Evolutionary conservation across 495 filamentous ascomycete species (phyloP), one percentile per base, ranked within the genome.

Genomic region (Lophiostoma macrostomum): DNA sequence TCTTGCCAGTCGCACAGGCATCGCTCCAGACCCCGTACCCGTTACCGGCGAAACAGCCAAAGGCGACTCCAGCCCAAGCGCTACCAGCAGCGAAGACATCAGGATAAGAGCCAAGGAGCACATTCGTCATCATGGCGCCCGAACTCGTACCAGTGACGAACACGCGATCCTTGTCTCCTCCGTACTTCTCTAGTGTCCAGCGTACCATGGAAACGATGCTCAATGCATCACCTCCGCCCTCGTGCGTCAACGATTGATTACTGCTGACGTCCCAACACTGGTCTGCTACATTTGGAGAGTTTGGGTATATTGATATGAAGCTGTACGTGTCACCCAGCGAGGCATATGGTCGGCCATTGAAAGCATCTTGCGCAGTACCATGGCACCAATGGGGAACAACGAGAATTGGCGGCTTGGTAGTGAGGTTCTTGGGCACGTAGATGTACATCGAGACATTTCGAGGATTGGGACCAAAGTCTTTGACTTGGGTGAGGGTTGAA

Each of bases 221-320:
- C 8, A 69, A 63, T 18, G 72, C 70, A 62, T 82, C 78, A 18
- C 78, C 77, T 13, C 74, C 74, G 6, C 65, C 68, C 42, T 75
- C 71, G 58, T 79, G 78, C 1, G 74, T 78, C 13, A 81, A 64
- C 23, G 70, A 69, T 4, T 61, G 65, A 0, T 65, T 42, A 51
- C 67, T 73, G 25, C 74, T 64, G 28, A 80, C 75, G 52, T 80
- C 79, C 78, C 79, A 81, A 72, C 79, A 82, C 61, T 76, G 75
- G 63, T 65, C 73, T 3, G 37, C 41, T 14, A 19, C 39, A 34
- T 59, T 63, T 19, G 61, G 61, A n/a, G 56, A 60, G 28, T 56
- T 39, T 1, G 61, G 61, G 20, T 60, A 64, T 32, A 64, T 64
- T 24, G 38, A 41, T 30, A 64, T 64, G 51, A 56, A 60, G 44